phyloP scores from a whole-genome alignment of 1,284 basidiomycete genomes.

The Cryptococcus sp. region DNA sequence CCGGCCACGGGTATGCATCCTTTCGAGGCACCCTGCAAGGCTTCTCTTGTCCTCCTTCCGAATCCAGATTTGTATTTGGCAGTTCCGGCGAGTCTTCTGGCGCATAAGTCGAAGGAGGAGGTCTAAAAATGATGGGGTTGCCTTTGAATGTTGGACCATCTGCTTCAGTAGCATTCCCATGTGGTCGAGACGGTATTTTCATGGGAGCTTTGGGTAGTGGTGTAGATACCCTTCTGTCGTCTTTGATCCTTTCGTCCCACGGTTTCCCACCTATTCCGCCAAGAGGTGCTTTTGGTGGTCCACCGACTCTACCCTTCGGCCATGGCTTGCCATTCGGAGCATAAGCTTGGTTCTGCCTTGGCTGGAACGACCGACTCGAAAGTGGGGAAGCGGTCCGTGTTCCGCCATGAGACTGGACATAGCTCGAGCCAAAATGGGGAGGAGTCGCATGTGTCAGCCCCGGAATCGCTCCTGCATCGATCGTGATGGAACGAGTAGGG shows the following conservation, averaged over 20 bases:
- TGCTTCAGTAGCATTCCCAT: background rate
- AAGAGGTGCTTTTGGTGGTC: conserved; percentile 38
- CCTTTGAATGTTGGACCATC: conserved; percentile 5
- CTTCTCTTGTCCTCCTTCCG: background rate
- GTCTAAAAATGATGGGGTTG: conserved; percentile 16
- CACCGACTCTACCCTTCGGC: too few relatives aligned
- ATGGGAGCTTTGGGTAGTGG: conserved; percentile 1
- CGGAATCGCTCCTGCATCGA: too few relatives aligned
- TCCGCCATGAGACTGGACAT: too few relatives aligned
- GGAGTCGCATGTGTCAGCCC: too few relatives aligned
- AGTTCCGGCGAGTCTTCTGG: conserved; percentile 16
- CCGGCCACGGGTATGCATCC: conserved; percentile 19
- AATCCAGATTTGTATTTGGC: background rate
- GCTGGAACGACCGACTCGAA: too few relatives aligned
- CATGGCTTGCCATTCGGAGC: too few relatives aligned
- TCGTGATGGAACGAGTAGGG: too few relatives aligned
- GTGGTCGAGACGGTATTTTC: background rate
- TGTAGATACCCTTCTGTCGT: conserved; percentile 1
- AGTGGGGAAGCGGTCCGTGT: too few relatives aligned
- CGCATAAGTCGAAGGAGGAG: conserved; percentile 18
- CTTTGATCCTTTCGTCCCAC: conserved; percentile 30
- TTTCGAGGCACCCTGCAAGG: conserved; percentile 6
- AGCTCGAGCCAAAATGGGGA: too few relatives aligned
- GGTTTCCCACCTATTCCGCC: conserved; percentile 39
- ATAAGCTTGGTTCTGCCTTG: too few relatives aligned